A percentile compares a stretch with the other conserved stretches of the same genome.
Evolutionary conservation across 805 yeast species (phyloP).

Genomic region (Brettanomyces sp.): DNA sequence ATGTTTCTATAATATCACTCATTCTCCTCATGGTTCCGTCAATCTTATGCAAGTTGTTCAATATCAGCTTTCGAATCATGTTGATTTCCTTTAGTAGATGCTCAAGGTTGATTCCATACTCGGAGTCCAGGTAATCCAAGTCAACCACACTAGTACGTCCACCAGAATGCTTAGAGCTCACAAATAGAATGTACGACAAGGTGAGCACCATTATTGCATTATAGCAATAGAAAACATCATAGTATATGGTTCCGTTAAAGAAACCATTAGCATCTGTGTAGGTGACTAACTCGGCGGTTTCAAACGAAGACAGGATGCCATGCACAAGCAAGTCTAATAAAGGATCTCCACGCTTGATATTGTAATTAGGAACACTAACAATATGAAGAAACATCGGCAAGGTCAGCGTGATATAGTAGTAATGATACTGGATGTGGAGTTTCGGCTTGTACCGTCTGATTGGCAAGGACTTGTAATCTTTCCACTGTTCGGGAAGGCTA

Average conservation of each 20-base stretch:
- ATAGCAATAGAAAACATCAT: slow-evolving; percentile 36
- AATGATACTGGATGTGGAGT: slow-evolving; percentile 32
- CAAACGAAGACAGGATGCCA: slow-evolving; percentile 32
- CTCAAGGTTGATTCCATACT: slow-evolving; percentile 20
- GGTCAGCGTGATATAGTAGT: slow-evolving; percentile 31
- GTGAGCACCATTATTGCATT: slow-evolving; percentile 33
- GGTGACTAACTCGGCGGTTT: slow-evolving; percentile 29
- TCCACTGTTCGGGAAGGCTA: slow-evolving; percentile 24
- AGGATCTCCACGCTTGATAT: slow-evolving; percentile 31
- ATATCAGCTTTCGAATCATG: slow-evolving; percentile 23
- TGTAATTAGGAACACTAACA: slow-evolving; percentile 26
- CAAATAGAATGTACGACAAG: slow-evolving; percentile 29
- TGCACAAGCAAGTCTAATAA: slow-evolving; percentile 29
- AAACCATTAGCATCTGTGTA: slow-evolving; percentile 27
- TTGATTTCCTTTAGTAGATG: slow-evolving; percentile 25
- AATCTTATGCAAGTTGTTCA: slow-evolving; percentile 23
- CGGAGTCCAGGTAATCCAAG: slow-evolving; percentile 18
- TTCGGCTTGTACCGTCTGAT: slow-evolving; percentile 31
- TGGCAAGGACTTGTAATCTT: slow-evolving; percentile 23
- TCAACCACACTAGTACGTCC: slow-evolving; percentile 17
- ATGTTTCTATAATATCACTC: slow-evolving; percentile 32
- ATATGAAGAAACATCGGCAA: slow-evolving; percentile 35
- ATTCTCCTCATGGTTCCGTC: slow-evolving; percentile 36
- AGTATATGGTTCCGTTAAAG: slow-evolving; percentile 35
- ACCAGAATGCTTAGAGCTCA: slow-evolving; percentile 7